Evolutionary conservation across 768 basidiomycete species (phyloP), one percentile per base, ranked within the genome.

Genomic region (Tulasnella sp.): DNA sequence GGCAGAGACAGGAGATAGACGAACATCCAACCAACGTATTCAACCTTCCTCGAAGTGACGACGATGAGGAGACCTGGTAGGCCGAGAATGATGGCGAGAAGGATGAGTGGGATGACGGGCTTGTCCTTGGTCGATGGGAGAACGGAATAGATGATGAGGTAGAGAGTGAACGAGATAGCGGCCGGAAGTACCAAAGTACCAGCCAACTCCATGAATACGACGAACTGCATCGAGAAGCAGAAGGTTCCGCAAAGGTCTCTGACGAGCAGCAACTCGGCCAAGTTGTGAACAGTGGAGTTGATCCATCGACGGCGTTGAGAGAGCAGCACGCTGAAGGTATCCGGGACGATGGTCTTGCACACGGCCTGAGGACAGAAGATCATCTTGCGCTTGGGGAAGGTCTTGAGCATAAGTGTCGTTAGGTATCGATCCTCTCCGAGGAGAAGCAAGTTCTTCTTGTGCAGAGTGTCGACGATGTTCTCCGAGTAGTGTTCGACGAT

Each of bases 141-240:
- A 86, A 92, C 91, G 75, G 97, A 91, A 79, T 89, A 86, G 83
- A 99, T 88, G 86, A 98, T 91, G 82, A 98, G 91, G 84, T 97
- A 98, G 74, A 97, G 84, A 0, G 98, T 99, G 88, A 99, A 99
- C 51, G 94, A 90, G 86, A 99, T 99, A 80, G 98, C 97, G 55
- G 96, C 98, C 29, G 98, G 98, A 32, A 99, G 87, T 39, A 99
- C 97, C 80, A 99, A 88, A 3, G 98, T 99, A 83, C 97, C 97
- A 79, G 93, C 91, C 80, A 99, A 87, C 83, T 99, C 98, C 96
- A 99, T 99, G 83, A 93, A 96, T 46, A 97, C 95, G 81, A 98
- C 95, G 83, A 98, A 98, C 87, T 98, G 96, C 97, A 98, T 98
- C 15, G 95, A 96, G 90, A 99, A 99, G 87, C 98, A 99, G 91